Evolutionary conservation across 805 yeast genomes (phyloP).

Genomic region (Metschnikowia cubensis): DNA sequence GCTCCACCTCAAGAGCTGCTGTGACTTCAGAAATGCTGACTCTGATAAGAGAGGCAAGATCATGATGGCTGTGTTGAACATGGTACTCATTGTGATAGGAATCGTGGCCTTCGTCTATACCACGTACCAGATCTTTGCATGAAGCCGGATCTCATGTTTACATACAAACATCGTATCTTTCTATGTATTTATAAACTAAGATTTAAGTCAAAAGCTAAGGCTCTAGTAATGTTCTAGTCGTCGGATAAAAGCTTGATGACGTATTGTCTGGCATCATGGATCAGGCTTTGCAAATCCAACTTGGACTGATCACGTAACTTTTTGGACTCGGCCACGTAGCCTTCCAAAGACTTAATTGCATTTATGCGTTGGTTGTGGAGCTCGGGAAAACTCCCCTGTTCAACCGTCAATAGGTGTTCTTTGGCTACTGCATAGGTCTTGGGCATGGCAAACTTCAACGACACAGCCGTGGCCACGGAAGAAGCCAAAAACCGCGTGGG

Average conservation of each 20-base stretch:
- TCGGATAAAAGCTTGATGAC: slow-evolving; percentile 11
- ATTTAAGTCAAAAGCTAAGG: no score
- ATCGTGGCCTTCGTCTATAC: slow-evolving; percentile 62
- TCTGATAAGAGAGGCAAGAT: slow-evolving; percentile 28
- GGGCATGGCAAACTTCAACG: slow-evolving; percentile 51
- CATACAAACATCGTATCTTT: background rate
- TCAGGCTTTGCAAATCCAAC: slow-evolving; percentile 15
- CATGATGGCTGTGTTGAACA: slow-evolving; percentile 43
- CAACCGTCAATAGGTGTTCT: slow-evolving; percentile 21
- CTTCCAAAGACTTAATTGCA: slow-evolving; percentile 9
- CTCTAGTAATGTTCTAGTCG: slow-evolving; percentile 1
- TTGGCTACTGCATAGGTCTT: slow-evolving; percentile 14
- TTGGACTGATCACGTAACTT: slow-evolving; percentile 10
- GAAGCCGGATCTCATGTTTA: background rate
- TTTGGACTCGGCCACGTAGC: slow-evolving; percentile 11
- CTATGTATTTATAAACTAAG: no score
- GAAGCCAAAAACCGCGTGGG: slow-evolving; percentile 53
- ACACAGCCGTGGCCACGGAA: slow-evolving; percentile 41
- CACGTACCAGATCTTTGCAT: slow-evolving; percentile 32
- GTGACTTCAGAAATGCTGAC: slow-evolving; percentile 21
- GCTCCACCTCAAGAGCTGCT: slow-evolving; percentile 57
- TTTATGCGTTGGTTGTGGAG: slow-evolving; percentile 26
- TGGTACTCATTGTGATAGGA: slow-evolving; percentile 51
- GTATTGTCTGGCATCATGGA: slow-evolving; percentile 16
- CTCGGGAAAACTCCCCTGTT: slow-evolving; percentile 30